Base-by-base conservation (phyloP, 75 land plant genomes). In the Chamaecyparis obtusa region DNA sequence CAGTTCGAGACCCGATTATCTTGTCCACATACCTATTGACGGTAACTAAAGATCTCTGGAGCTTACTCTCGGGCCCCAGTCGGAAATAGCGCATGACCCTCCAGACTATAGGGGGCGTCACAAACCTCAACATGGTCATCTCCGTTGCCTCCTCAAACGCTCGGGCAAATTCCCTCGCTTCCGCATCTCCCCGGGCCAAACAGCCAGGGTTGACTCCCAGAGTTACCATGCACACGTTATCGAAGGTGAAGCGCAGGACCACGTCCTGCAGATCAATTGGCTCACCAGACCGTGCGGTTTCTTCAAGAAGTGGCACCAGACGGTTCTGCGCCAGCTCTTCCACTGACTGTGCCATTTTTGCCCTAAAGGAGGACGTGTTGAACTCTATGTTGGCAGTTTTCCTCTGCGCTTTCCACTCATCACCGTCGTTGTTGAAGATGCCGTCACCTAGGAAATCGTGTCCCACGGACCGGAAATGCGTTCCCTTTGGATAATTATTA, bases 231-330 rank as follows among this genome's bases (percentile, higher is more conserved):
- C 88, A 91, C 9, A 91, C 87, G 11, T 79, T 89, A 46, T 91
- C 92, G 78, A 91, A 89, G 3, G 91, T 89, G 84, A 86, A 89
- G 37, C 91, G 91, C 33, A 90, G 74, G 33, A 91, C n/a, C 7
- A 88, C 72, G 46, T 91, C 92, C 72, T 91, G 92, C 37, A 91
- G 36, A 17, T 89, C 85, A 2, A 74, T 11, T 3, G 88, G 24
- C 9, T 3, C 87, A 49, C 54, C 86, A 9, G 57, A 41, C 54
- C 0, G 37, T 6, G 87, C 55, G 67, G 35, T 33, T 9, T 33
- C 36, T 11, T 35, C 35, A 19, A 87, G 87, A 21, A 87, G 3
- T 6, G 88, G 87, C 11, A 84, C 49, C 21, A 87, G 43, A 17
- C 86, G 88, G 5, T 74, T 71, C 60, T 77, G 46, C 13, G 81